A percentile compares a stretch with the other conserved stretches of the same genome.
Evolutionary conservation across 202 grass and related monocot species (phyloP).

Genomic region (Setaria italica): DNA sequence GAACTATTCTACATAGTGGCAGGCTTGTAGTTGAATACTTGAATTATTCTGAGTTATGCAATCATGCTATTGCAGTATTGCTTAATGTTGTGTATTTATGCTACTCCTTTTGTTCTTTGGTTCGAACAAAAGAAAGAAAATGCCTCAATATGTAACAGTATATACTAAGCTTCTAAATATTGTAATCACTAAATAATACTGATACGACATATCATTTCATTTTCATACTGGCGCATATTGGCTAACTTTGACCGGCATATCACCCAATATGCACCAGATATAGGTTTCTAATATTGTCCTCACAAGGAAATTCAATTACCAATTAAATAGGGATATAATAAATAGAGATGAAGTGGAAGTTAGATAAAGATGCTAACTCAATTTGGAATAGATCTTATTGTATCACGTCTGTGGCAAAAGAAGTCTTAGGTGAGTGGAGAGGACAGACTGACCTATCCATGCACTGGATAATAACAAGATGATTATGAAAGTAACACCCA

Average conservation of each 20-base stretch:
- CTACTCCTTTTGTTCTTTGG: slow-evolving; percentile 12
- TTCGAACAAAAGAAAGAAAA: not conserved
- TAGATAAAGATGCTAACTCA: not conserved
- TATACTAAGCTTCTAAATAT: not conserved
- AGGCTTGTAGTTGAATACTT: slow-evolving; percentile 1
- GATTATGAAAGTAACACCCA: not conserved
- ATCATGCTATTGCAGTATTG: not conserved
- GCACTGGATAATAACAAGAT: not conserved
- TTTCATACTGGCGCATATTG: not conserved
- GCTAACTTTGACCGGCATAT: not conserved
- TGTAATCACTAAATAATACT: not conserved
- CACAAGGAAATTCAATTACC: not conserved
- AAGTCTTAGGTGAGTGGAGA: not conserved
- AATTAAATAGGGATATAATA: not conserved
- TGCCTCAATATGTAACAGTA: not conserved
- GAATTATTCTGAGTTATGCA: not conserved
- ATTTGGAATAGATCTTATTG: not conserved
- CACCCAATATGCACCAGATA: not conserved
- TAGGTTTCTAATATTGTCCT: not conserved
- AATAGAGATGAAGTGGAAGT: not conserved
- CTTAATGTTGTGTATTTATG: not conserved
- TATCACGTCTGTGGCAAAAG: not conserved
- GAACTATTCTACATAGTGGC: slow-evolving; percentile 6
- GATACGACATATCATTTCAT: not conserved
- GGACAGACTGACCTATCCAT: not conserved